Evolutionary conservation across 257 asterid species (phyloP), one percentile per base, ranked within the genome.

Genomic region (Solanum peruvianum): DNA sequence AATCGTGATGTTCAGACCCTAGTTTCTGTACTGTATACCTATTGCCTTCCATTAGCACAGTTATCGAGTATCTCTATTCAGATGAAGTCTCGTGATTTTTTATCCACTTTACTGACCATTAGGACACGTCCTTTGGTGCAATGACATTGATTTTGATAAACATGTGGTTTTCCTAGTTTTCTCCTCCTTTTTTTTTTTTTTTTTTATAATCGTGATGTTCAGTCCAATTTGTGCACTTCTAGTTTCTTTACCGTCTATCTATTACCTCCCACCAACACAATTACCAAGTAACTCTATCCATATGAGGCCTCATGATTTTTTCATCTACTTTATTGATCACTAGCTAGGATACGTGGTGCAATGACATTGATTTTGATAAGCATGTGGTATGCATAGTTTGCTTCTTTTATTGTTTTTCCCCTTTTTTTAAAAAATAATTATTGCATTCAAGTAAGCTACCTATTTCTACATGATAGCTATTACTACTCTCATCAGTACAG

Each of bases 281-380:
- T 7, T 69, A 29, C 0, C 2, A 7, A 29, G 44, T 31, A 33
- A 33, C 77, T 4, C 14, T 70, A 14, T 70, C 0, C 58, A 47
- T 14, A 47, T 14, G 13, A 15, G 2, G 11, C 3, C 2, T 31
- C 13, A 7, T 16, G 12, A 2, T 15, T 70, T 41, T 41, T 23
- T 23, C 6, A 47, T 47, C 8, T 7, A 14, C 58, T 5, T 47
- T 47, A 14, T 47, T 14, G 58, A 1, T 20, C 3, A 58, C 13
- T 58, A 21, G 67, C 13, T 58, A 21, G 27, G 27, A 3, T 4
- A 56, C 2, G 1, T 14, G 6, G 67, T 97, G 98, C 86, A 91
- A 85, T 3, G 93, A 91, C 25, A 92, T 96, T 67, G 98, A 93
- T 90, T 93, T 95, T 88, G 89, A 92, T 67, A 95, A 93, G n/a